Percentiles rank a stretch among this genome's conserved stretches.
These are phyloP conservation scores for Passiflora organensis DNA, from an alignment of 345 rosid species.

Conservation along the genomic window DNA sequence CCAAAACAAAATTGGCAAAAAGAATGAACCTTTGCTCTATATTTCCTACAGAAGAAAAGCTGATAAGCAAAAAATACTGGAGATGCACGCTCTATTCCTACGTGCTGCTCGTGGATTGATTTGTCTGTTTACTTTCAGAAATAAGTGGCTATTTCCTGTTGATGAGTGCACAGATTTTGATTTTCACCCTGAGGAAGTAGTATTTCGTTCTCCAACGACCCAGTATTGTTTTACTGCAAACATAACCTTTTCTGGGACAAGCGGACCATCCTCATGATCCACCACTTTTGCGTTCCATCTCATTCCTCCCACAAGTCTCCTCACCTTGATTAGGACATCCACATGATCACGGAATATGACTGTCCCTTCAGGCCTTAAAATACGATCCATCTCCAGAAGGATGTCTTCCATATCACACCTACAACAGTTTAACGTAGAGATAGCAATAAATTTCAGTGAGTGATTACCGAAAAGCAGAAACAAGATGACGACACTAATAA, in stretches of 20 bases:
- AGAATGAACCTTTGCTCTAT: too few relatives aligned
- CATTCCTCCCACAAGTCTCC: constrained; percentile 21
- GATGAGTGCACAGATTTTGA: background rate
- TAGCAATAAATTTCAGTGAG: background rate
- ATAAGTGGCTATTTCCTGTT: constrained; percentile 4
- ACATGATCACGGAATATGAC: constrained; percentile 28
- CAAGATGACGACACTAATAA: background rate
- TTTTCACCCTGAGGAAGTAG: constrained; percentile 17
- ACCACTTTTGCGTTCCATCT: constrained; percentile 30
- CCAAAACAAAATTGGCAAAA: too few relatives aligned
- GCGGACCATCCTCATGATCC: constrained; percentile 34
- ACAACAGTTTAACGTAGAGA: background rate
- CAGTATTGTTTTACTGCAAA: constrained; percentile 32
- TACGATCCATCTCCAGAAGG: constrained; percentile 31
- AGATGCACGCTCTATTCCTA: too few relatives aligned
- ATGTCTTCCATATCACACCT: constrained; percentile 30
- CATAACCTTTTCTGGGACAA: constrained; percentile 22
- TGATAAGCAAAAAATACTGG: too few relatives aligned
- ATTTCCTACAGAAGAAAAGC: too few relatives aligned
- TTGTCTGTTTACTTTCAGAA: background rate
- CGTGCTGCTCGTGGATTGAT: background rate
- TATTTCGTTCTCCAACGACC: constrained; percentile 23
- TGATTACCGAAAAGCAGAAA: background rate
- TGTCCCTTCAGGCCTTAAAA: constrained; percentile 30
- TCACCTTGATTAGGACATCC: constrained; percentile 21